Evolutionary conservation across 805 yeast genomes (phyloP), one percentile per base, ranked within the genome.

Genomic region (Scheffersomyces lignosus): DNA sequence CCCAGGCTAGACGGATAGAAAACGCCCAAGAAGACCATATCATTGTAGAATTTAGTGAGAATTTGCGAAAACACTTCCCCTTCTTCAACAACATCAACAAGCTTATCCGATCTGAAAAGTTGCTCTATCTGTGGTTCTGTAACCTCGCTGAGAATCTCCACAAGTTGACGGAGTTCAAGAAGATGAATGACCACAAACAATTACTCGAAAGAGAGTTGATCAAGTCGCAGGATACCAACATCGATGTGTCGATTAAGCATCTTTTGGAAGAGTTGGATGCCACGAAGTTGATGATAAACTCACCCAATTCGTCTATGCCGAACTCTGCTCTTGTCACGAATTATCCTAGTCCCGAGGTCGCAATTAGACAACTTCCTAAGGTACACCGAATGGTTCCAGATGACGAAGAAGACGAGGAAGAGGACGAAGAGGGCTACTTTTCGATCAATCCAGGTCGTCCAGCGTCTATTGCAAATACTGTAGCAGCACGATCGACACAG

Each of bases 71-170:
- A 29, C 57, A 55, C 38, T 58, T 58, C 29, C 54, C 60, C 15
- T 51, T 55, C 29, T 55, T 53, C 40, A 55, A 54, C 38, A 54
- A 56, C 36, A 52, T 54, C 31, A 57, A 56, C 40, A 55, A 52
- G 38, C 42, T 58, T 23, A 57, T 58, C n/a, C 36, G 55, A 16
- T 49, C 61, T 6, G 44, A 52, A 32, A 32, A 32, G 23, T 37
- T 37, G 4, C 44, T 58, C 31, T 54, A 53, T 32, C 46, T 47
- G 8, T 58, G 64, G 64, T 58, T 54, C 29, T 41, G 51, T 36
- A 42, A 43, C 30, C 35, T 45, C 29, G 38, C 40, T 22, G 46
- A 37, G 5, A 41, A 38, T 30, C 31, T 45, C 3, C 32, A 15
- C 15, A 36, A 31, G 23, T 22, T 28, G 15, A 26, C 30, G 8